Conservation (phyloP, 306 rosid species). For the Dalbergia oliveri region DNA sequence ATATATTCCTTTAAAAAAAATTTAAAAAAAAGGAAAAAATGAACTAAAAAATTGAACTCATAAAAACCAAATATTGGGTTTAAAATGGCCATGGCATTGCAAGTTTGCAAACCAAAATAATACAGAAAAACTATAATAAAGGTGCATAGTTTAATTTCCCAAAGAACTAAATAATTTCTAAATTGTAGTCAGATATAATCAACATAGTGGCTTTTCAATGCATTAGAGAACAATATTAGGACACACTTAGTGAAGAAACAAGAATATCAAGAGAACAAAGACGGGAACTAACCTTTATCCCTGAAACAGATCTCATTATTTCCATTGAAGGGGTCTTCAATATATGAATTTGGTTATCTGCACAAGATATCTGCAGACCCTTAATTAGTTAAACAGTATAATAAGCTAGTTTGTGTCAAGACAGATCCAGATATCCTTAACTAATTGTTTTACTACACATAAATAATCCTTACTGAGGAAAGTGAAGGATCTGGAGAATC, state of each 20-base stretch:
- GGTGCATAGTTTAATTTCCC: conserved; percentile 14
- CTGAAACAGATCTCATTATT: conserved; percentile 84
- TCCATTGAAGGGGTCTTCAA: conserved; percentile 91
- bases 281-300: conserved; percentile 83
- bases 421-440: conserved; percentile 21
- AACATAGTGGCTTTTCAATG: conserved; percentile 22
- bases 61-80: background rate
- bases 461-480: conserved; percentile 71
- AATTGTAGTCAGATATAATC: conserved; percentile 2
- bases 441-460: conserved; percentile 13
- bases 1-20: background rate
- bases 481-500: conserved; percentile 86
- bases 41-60: conserved; percentile 14
- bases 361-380: conserved; percentile 81
- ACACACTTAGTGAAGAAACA: conserved; percentile 22
- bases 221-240: conserved; percentile 19
- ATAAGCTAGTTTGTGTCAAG: conserved; percentile 32
- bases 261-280: conserved; percentile 17
- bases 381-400: conserved; percentile 60
- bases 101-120: conserved; percentile 16
- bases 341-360: conserved; percentile 90
- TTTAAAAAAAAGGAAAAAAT: background rate
- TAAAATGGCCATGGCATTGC: conserved; percentile 5
- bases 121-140: background rate
- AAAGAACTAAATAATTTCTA: background rate